A percentile compares a stretch with the other conserved stretches of the same genome.
Conservation (phyloP, 306 rosid genomes). For the Bauhinia variegata region DNA sequence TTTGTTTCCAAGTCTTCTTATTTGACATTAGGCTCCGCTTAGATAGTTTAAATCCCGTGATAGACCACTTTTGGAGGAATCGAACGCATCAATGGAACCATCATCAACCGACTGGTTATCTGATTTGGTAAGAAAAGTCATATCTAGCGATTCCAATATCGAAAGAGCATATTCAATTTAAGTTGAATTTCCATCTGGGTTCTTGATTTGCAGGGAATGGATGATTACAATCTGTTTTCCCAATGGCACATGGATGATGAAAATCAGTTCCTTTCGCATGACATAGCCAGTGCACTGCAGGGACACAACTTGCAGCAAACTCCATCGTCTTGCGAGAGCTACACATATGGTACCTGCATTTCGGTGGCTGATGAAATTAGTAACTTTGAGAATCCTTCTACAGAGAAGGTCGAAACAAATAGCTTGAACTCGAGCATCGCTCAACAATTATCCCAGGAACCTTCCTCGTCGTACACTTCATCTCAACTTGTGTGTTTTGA, state of each 20-base stretch:
- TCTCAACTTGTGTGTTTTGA: slow-evolving; percentile 64
- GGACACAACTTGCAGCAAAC: slow-evolving; percentile 36
- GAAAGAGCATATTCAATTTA: too few relatives aligned
- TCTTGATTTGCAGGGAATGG: slow-evolving; percentile 46
- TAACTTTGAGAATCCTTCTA: slow-evolving; percentile 42
- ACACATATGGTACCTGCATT: slow-evolving; percentile 38
- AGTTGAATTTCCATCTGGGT: background rate
- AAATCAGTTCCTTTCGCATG: slow-evolving; percentile 41
- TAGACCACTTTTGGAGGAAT: background rate
- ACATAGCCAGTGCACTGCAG: slow-evolving; percentile 39
- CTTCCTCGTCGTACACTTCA: slow-evolving; percentile 49
- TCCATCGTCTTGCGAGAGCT: slow-evolving; percentile 51
- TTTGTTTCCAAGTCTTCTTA: background rate
- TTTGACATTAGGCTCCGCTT: too few relatives aligned
- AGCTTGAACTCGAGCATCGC: slow-evolving; percentile 36
- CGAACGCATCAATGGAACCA: slow-evolving; percentile 39
- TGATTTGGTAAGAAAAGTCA: slow-evolving; percentile 55
- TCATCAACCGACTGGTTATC: slow-evolving; percentile 51
- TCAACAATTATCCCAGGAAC: slow-evolving; percentile 36
- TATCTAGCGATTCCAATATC: background rate
- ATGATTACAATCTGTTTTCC: slow-evolving; percentile 46
- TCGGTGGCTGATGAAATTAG: slow-evolving; percentile 38
- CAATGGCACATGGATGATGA: slow-evolving; percentile 36
- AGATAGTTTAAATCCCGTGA: background rate
- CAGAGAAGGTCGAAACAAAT: slow-evolving; percentile 20